These are phyloP conservation scores for Pythium rishiriense DNA, from an alignment of 352 stramenopile species.

Conservation along the genomic window DNA sequence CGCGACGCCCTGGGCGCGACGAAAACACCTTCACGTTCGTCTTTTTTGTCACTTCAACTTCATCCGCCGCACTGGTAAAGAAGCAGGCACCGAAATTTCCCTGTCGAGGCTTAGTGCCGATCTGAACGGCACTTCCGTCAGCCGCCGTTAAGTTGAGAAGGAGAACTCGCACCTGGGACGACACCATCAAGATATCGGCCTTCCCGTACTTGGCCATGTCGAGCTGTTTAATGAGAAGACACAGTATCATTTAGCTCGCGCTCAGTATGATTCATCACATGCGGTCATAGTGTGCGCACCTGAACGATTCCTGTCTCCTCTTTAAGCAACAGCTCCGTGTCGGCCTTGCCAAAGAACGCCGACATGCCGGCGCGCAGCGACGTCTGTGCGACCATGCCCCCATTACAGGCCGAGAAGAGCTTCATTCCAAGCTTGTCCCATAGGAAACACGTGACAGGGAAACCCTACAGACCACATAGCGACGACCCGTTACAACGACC, in stretches of 20 bases:
- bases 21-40: constrained; percentile 77
- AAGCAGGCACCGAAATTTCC: constrained; percentile 84
- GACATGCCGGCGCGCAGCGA: constrained; percentile 79
- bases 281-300: constrained; percentile 26
- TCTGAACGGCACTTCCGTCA: constrained; percentile 76
- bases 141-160: constrained; percentile 73
- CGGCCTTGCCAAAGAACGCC: constrained; percentile 77
- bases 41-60: constrained; percentile 38
- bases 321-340: constrained; percentile 84
- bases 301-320: constrained; percentile 87
- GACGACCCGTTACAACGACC: background rate
- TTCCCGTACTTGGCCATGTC: constrained; percentile 55
- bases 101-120: constrained; percentile 81
- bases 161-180: constrained; percentile 77
- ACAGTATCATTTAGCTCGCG: background rate
- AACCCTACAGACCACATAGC: constrained; percentile 39
- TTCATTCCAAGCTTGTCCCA: constrained; percentile 71
- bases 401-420: constrained; percentile 84
- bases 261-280: background rate
- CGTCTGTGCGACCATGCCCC: constrained; percentile 75
- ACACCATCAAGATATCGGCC: constrained; percentile 79
- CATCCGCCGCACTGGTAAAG: constrained; percentile 45
- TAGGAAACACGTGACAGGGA: constrained; percentile 78
- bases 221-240: constrained; percentile 35
- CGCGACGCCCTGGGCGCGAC: constrained; percentile 68